Evolutionary conservation across 139 green algal genomes (phyloP).

Genomic region (Ettlia oleoabundans): DNA sequence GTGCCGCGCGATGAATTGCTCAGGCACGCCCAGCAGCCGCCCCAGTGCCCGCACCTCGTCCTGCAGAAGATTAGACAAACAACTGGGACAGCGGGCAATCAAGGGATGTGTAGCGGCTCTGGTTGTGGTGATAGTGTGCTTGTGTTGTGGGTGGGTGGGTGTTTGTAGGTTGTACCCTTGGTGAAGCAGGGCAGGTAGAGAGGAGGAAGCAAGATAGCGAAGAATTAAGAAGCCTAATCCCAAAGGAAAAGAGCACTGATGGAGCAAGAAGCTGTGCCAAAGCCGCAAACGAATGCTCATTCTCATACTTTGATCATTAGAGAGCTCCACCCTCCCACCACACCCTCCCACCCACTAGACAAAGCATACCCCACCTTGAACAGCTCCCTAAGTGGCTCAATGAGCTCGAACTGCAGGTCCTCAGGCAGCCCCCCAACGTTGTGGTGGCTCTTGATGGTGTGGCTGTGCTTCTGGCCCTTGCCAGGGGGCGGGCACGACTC

Average conservation of each 20-base stretch:
- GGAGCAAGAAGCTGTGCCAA: too few species aligned
- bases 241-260: too few species aligned
- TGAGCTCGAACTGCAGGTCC: conserved; percentile 95
- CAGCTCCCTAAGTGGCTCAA: conserved; percentile 97
- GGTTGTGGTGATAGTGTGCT: background rate
- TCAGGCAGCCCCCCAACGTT: conserved; percentile 99
- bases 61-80: conserved; percentile 32
- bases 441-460: conserved; percentile 99
- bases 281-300: too few species aligned
- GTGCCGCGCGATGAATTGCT: conserved; percentile 93
- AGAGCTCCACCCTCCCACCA: background rate
- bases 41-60: conserved; percentile 77
- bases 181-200: background rate
- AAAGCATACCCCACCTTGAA: conserved; percentile 93
- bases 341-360: background rate
- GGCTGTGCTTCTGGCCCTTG: conserved; percentile 94
- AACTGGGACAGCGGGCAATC: too few species aligned
- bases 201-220: too few species aligned
- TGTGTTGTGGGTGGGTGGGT: background rate
- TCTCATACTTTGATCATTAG: too few species aligned
- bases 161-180: background rate
- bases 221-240: too few species aligned
- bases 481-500: conserved; percentile 97
- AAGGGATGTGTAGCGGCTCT: too few species aligned
- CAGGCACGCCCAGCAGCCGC: conserved; percentile 69